Percentiles rank a stretch among this genome's conserved stretches.
Conservation (phyloP, 2,329 filamentous ascomycete genomes). For the Paecilomyces dactylethromorphus region DNA sequence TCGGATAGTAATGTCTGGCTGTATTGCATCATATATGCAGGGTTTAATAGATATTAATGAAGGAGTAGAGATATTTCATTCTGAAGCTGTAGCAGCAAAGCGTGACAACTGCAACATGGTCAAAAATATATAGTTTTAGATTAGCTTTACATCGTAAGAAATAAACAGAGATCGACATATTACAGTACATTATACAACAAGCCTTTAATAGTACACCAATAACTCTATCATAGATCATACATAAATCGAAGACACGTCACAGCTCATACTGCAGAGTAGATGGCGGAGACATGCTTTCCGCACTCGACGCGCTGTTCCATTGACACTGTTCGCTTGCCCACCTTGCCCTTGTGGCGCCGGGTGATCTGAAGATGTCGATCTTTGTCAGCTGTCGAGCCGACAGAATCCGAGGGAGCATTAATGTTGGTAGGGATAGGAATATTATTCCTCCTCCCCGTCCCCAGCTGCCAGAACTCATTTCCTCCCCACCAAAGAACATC, state of each 20-base stretch:
- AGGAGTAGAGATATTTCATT: too few relatives aligned
- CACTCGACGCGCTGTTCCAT: constrained; percentile 87
- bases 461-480: constrained; percentile 89
- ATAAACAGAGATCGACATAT: neutral
- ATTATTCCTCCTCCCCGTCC: constrained; percentile 84
- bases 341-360: constrained; percentile 62
- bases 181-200: constrained; percentile 1
- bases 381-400: constrained; percentile 54
- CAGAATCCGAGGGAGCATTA: constrained; percentile 61
- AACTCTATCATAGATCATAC: neutral
- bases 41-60: too few relatives aligned
- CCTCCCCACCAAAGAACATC: constrained; percentile 92
- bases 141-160: neutral
- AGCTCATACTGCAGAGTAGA: constrained; percentile 62
- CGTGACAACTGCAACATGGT: too few relatives aligned
- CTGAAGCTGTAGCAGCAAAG: too few relatives aligned
- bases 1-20: too few relatives aligned
- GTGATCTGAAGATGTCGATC: constrained; percentile 75
- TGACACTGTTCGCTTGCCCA: constrained; percentile 64
- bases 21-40: too few relatives aligned
- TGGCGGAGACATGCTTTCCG: constrained; percentile 71
- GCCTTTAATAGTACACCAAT: neutral
- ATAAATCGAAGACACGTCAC: constrained; percentile 5
- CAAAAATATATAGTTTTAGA: too few relatives aligned
- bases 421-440: constrained; percentile 70